These are phyloP conservation scores for Mycena citricolor DNA, from an alignment of 1,284 basidiomycete genomes.

Conservation along the genomic window DNA sequence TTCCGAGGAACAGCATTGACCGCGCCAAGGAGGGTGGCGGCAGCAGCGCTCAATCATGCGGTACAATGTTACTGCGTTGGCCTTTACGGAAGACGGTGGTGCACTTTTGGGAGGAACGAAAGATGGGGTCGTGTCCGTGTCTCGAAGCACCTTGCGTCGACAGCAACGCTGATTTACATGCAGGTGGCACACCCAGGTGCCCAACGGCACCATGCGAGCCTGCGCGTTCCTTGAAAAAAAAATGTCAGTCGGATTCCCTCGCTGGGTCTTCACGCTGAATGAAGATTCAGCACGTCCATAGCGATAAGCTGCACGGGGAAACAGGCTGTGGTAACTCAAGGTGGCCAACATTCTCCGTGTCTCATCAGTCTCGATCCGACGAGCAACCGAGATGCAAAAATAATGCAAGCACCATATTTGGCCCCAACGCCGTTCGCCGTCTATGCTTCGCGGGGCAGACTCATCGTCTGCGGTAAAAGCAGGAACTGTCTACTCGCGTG, in stretches of 20 bases:
- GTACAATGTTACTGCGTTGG: constrained; percentile 59
- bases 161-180: constrained; percentile 20
- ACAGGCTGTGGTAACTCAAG: constrained; percentile 52
- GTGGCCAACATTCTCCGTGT: constrained; percentile 46
- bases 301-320: constrained; percentile 47
- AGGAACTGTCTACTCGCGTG: constrained; percentile 57
- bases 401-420: constrained; percentile 44
- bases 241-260: constrained; percentile 44
- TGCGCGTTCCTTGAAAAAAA: constrained; percentile 54
- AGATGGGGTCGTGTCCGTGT: constrained; percentile 62
- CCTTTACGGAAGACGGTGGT: constrained; percentile 59
- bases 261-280: constrained; percentile 8
- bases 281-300: constrained; percentile 44
- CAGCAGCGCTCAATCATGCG: constrained; percentile 57
- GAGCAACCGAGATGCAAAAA: constrained; percentile 51
- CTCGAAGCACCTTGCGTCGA: too few relatives aligned
- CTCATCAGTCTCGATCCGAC: constrained; percentile 49
- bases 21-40: too few relatives aligned
- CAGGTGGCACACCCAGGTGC: constrained; percentile 64
- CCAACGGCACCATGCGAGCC: constrained; percentile 59
- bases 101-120: constrained; percentile 65
- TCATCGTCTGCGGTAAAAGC: constrained; percentile 52
- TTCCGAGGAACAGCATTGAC: too few relatives aligned
- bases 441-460: constrained; percentile 50
- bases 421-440: constrained; percentile 44